phyloP scores from a whole-genome alignment of 306 rosid species.

The Begonia loranthoides region DNA sequence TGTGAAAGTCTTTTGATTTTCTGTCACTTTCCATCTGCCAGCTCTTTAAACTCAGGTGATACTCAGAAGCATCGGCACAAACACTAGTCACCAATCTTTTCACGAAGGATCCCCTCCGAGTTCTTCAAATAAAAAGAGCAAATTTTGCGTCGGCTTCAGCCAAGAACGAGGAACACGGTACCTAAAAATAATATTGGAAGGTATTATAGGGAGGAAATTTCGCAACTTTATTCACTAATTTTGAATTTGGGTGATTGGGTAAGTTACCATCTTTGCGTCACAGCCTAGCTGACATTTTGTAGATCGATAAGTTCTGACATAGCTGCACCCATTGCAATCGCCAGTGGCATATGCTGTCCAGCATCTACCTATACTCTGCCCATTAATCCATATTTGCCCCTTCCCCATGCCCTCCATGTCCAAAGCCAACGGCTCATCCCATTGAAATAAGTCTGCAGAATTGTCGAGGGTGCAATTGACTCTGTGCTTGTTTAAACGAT shows the following conservation, averaged over 20 bases:
- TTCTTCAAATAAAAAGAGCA: slow-evolving; percentile 64
- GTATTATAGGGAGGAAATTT: no score
- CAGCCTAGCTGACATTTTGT: slow-evolving; percentile 41
- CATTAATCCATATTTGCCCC: slow-evolving; percentile 75
- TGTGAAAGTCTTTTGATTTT: slow-evolving; percentile 22
- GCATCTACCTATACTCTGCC: slow-evolving; percentile 67
- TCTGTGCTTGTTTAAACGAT: neutral
- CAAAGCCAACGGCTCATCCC: slow-evolving; percentile 71
- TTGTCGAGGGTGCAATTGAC: neutral
- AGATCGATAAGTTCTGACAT: slow-evolving; percentile 48
- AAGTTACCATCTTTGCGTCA: no score
- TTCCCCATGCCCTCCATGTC: slow-evolving; percentile 21
- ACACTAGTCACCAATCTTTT: slow-evolving; percentile 46
- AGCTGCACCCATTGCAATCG: slow-evolving; percentile 58
- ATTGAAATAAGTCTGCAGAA: slow-evolving; percentile 33
- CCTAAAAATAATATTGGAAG: no score
- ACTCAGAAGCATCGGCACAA: slow-evolving; percentile 50
- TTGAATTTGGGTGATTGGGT: no score
- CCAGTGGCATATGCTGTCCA: slow-evolving; percentile 60
- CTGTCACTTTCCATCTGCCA: no score
- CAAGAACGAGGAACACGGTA: slow-evolving; percentile 79
- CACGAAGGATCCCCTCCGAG: slow-evolving; percentile 51
- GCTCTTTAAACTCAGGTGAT: slow-evolving; percentile 23
- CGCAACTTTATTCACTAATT: no score
- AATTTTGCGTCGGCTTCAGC: slow-evolving; percentile 53